Evolutionary conservation across 768 basidiomycete genomes (phyloP), one percentile per base, ranked within the genome.

Genomic region (Hericium coralloides): DNA sequence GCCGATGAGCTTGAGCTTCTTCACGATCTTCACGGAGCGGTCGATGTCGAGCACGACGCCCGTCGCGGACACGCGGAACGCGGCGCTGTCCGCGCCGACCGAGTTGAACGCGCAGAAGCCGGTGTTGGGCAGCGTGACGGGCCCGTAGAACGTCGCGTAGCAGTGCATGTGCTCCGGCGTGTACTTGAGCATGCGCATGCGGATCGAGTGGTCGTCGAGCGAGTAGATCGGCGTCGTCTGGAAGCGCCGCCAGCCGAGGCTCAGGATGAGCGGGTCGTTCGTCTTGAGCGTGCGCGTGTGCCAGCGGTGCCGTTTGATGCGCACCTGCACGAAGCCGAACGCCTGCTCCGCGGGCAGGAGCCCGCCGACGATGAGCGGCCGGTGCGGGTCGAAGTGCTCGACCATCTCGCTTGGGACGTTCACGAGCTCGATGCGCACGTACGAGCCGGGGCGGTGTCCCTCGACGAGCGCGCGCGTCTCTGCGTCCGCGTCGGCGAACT

Each of bases 111-210:
- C 89, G 69, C 97, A 98, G 73, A 99, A 95, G 36, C 95, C 94
- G 0, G 92, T 97, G 71, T 97, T 97, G 20, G 95, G 95, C 0
- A 91, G 74, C 2, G 92, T 76, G 20, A 92, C 85, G 7, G 97
- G 95, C 0, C 93, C 95, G 66, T 95, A 99, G 71, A 98, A 97
- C 2, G 95, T 97, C 2, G 95, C 95, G 66, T 87, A 95, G 66
- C 97, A 99, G 68, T 99, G 97, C 97, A 95, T 98, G 67, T 99
- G 97, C 72, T 99, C 97, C 0, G 97, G 97, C 0, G 97, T 98
- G 69, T 99, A 99, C 73, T 99, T 99, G 74, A 99, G 88, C 87
- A 98, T 90, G 38, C 97, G 92, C 86, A 98, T 97, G 17, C 97
- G 89, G 63, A 98, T 95, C 10, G 89, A 92, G 67, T 97, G 95